Base-by-base conservation (phyloP, 495 filamentous ascomycete species). In the Talaromyces wortmannii region DNA sequence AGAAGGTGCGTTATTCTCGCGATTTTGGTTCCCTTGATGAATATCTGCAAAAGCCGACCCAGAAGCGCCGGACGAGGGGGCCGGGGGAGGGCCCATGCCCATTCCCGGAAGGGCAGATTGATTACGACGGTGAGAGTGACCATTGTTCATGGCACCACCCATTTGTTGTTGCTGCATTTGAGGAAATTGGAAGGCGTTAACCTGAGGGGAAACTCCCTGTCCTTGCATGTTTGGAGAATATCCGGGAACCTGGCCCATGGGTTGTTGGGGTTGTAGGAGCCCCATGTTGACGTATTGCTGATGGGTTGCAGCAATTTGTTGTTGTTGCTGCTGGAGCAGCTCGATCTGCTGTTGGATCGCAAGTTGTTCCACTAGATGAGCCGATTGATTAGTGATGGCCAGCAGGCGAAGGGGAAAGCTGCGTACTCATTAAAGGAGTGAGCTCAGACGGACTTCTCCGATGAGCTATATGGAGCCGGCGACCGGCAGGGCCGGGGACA, bases 341-440 rank as follows among this genome's bases (percentile, higher is more conserved):
- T 98, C 92, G 66, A 97, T 97, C 72, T 98, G 94, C 78, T 97
- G 94, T 71, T 96, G 92, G 71, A 98, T 88, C 65, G 94, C 91
- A 62, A 97, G 82, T 86, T 97, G 95, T 80, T 97, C 94, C 90
- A 96, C 90, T 94, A 53, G 40, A 43, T 31, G 11, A 44, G 13
- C 48, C 8, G 57, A 57, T 61, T 47, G 33, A 40, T 57, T 31
- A 43, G 16, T 31, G 42, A 40, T 58, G 31, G 44, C 48, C 45
- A 32, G 44, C 36, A 57, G 47, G 53, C 49, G 23, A 52, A 6
- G 32, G 17, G 23, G 68, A 74, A 54, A 70, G 63, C 61, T 76
- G 88, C 92, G 80, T 92, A 92, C 95, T 96, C 89, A 97, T 96
- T 71, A 98, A 77, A 57, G 95, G 95, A 47, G 94, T 98, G 65